Base-by-base conservation (phyloP, 148 eudicot genomes). In the Fallopia convolvulus region DNA sequence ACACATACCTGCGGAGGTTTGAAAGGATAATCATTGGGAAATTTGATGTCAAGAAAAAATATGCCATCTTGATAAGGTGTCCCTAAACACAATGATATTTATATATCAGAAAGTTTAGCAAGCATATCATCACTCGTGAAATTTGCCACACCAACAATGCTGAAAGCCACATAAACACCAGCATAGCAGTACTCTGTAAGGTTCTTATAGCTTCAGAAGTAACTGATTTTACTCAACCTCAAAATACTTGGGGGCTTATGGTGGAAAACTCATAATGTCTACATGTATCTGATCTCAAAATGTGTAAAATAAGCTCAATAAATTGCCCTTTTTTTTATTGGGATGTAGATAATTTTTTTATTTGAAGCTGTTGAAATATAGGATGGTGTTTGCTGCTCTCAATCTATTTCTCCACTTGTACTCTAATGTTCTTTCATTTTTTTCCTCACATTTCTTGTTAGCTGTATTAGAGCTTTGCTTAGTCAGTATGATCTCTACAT, bases 41-140 rank as follows among this genome's bases (percentile, higher is more conserved):
- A 95, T 10, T 80, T 77, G 72, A 95, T 95, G 83, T 95, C 97
- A n/a, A 95, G 94, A 80, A 95, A 95, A 83, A 85, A 95, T 58
- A 95, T 82, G 55, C 97, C 99, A 36, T 93, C 97, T 83, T 89
- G 84, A 84, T 95, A 95, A 7, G 99, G 97, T 13, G 97, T 95
- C 70, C 97, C 99, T 95, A 70, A 82, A 77, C 72, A 68, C 20
- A 77, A 77, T 74, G 72, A 68, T n/a, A 72, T 41, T 12, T 63
- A 41, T 7, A 77, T 15, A 68, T 10, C 46, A 68, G 44, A 68
- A 63, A 14, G 30, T 65, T 77, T 47, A 18, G 76, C 53, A 74
- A 15, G 14, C 10, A 68, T 68, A 36, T 68, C 72, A 68, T 3
- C 1, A 23, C 4, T 48, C 33, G 40, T 23, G 41, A 74, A 74